A percentile compares a stretch with the other conserved stretches of the same genome.
Evolutionary conservation across 2,329 filamentous ascomycete species (phyloP).

Genomic region (Aureobasidium sp.): DNA sequence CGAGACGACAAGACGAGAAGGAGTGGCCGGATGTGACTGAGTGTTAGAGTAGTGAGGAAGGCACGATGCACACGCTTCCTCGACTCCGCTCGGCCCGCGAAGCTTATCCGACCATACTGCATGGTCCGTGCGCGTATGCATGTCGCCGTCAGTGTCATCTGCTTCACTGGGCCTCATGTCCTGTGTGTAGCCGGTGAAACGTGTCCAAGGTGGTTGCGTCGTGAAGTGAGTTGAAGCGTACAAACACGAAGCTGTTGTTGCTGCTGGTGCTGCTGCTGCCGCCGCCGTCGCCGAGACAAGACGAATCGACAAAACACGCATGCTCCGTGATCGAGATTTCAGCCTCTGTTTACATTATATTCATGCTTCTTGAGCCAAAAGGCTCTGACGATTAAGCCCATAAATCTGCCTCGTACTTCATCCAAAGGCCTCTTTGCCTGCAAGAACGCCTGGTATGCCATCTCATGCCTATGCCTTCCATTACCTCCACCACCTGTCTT

Average conservation of each 20-base stretch:
- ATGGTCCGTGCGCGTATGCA: conserved; percentile 1
- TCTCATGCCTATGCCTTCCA: not conserved
- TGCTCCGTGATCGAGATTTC: not conserved
- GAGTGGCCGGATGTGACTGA: not conserved
- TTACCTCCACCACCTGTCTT: conserved; percentile 3
- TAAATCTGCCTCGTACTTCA: conserved; percentile 9
- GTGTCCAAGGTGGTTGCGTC: not conserved
- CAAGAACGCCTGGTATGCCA: conserved; percentile 5
- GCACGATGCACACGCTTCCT: not conserved
- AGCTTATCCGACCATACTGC: not conserved
- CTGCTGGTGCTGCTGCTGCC: not conserved
- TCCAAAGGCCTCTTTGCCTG: conserved; percentile 5
- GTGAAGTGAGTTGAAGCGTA: not conserved
- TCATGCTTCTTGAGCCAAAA: not conserved
- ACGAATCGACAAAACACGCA: not conserved
- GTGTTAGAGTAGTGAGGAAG: not conserved
- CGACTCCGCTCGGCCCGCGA: conserved; percentile 5
- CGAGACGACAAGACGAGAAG: not conserved
- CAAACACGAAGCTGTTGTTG: not conserved
- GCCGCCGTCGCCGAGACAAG: not conserved
- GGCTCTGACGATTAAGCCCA: conserved; percentile 1
- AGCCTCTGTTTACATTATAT: not conserved
- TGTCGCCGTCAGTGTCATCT: not conserved
- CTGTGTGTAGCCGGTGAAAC: not conserved
- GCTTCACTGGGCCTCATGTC: not conserved